Conservation (phyloP, 2,329 filamentous ascomycete genomes). For the Stenocarpella maydis region DNA sequence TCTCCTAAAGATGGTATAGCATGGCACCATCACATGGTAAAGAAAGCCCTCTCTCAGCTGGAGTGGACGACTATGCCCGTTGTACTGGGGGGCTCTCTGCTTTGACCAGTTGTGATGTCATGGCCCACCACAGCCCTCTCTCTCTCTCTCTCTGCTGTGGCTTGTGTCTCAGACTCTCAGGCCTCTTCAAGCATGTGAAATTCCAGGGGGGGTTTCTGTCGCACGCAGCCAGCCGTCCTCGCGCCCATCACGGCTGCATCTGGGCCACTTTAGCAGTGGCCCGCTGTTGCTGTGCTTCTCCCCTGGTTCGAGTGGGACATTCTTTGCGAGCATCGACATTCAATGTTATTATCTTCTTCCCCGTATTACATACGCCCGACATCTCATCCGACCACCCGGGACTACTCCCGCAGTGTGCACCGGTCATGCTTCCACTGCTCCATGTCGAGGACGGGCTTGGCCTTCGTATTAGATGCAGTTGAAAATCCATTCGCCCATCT, state of each 20-base stretch:
- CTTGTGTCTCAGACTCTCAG: no score
- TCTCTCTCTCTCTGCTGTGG: no score
- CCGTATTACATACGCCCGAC: not conserved
- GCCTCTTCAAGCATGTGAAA: constrained; percentile 16
- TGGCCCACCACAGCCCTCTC: constrained; percentile 4
- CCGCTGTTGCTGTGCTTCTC: not conserved
- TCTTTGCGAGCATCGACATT: constrained; percentile 5
- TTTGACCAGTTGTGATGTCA: constrained; percentile 25
- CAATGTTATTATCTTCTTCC: not conserved
- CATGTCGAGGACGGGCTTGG: not conserved
- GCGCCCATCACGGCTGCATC: constrained; percentile 1
- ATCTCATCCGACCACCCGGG: not conserved
- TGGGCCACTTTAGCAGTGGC: not conserved
- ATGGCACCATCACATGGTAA: constrained; percentile 10
- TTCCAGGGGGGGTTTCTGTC: not conserved
- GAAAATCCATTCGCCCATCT: not conserved
- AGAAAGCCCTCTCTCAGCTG: no score
- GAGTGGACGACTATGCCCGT: no score
- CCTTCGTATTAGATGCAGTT: not conserved
- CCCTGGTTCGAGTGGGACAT: not conserved
- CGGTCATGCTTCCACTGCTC: not conserved
- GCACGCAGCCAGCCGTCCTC: not conserved
- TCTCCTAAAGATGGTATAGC: not conserved
- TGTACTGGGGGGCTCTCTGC: not conserved
- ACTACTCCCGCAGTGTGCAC: not conserved